A percentile compares a stretch with the other conserved stretches of the same genome.
These are phyloP conservation scores for Trichoderma breve DNA, from an alignment of 2,329 filamentous ascomycete genomes.

Conservation along the genomic window DNA sequence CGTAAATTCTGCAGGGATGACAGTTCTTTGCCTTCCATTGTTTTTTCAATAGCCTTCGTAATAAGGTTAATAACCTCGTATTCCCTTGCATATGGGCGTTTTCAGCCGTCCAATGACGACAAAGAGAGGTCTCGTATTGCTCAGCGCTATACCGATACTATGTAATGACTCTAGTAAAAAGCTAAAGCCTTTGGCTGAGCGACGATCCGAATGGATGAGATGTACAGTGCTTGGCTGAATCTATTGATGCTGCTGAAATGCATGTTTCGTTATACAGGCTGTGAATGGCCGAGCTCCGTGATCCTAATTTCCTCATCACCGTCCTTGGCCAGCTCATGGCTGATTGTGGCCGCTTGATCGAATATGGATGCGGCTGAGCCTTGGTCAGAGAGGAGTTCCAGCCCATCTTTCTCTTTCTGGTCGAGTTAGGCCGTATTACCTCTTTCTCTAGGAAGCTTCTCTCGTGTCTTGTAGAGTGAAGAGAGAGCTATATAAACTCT, in stretches of 20 bases:
- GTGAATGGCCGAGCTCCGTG: constrained; percentile 1
- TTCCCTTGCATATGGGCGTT: constrained; percentile 15
- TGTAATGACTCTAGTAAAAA: constrained; percentile 11
- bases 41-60: neutral
- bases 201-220: constrained; percentile 13
- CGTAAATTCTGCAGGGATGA: neutral
- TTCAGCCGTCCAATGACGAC: constrained; percentile 4
- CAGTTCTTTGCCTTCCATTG: neutral
- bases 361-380: constrained; percentile 1
- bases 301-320: neutral
- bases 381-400: neutral
- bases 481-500: constrained; percentile 10
- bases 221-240: constrained; percentile 15
- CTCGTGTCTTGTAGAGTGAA: neutral
- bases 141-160: neutral
- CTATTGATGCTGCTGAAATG: constrained; percentile 12
- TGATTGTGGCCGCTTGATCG: neutral
- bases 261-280: neutral
- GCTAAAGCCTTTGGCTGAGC: constrained; percentile 1
- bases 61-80: constrained; percentile 19
- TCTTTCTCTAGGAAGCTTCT: neutral
- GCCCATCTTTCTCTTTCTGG: neutral
- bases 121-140: constrained; percentile 13
- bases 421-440: neutral
- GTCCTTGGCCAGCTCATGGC: constrained; percentile 12